Percentiles rank a stretch among this genome's conserved stretches.
These are phyloP conservation scores for Aegilops tauschii DNA, from an alignment of 176 grass and related monocot genomes.

Conservation along the genomic window DNA sequence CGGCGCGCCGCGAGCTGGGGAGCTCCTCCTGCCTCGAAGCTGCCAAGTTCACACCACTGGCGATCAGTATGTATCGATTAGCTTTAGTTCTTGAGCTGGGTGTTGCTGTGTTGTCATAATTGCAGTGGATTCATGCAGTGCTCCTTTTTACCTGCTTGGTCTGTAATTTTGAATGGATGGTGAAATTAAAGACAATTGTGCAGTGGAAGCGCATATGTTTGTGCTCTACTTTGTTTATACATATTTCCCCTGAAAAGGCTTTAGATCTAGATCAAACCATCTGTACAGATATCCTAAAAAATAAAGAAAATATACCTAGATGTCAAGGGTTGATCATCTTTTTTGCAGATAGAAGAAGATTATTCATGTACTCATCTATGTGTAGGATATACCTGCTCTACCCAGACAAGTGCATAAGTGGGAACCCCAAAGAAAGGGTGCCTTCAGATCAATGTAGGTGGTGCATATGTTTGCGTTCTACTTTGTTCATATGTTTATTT, in stretches of 20 bases:
- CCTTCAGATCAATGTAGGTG: too few species aligned
- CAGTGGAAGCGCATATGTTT: neutral
- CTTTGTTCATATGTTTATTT: neutral
- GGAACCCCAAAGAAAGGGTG: too few species aligned
- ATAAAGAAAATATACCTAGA: too few species aligned
- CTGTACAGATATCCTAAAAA: too few species aligned
- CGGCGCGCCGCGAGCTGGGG: slow-evolving; percentile 36
- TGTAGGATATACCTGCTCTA: too few species aligned
- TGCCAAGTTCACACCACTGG: slow-evolving; percentile 41
- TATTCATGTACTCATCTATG: too few species aligned
- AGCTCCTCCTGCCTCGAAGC: slow-evolving; percentile 1
- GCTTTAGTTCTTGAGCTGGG: neutral
- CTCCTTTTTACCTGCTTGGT: slow-evolving; percentile 9
- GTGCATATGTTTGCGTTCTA: neutral
- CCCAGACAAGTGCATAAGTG: too few species aligned
- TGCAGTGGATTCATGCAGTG: slow-evolving; percentile 5
- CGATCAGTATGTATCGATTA: slow-evolving; percentile 45
- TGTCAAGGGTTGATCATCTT: too few species aligned
- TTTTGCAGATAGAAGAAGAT: too few species aligned
- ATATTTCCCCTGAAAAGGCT: too few species aligned
- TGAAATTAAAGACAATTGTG: slow-evolving; percentile 19
- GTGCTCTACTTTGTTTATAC: neutral
- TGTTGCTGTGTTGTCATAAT: neutral
- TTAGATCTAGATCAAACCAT: too few species aligned
- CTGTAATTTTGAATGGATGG: slow-evolving; percentile 21